Evolutionary conservation across 2,329 filamentous ascomycete species (phyloP), one percentile per base, ranked within the genome.

Genomic region (Hypoxylon sp.): DNA sequence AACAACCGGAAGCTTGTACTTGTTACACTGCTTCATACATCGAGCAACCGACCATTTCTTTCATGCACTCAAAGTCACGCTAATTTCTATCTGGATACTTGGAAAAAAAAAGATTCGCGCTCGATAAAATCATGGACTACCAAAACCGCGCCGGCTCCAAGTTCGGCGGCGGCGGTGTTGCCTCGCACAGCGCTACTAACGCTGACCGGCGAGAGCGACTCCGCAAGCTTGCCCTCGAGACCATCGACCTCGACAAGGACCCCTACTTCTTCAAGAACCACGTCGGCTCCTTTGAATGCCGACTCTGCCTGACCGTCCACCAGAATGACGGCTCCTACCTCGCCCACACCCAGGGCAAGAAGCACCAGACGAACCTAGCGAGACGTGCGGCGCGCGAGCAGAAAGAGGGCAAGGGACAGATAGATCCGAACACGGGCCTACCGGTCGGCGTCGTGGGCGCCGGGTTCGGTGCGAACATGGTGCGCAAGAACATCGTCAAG

Each of bases 251-350:
- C 67, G 95, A 98, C 81, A 98, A 97, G 82, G 95, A 99, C 81
- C 95, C 95, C 0, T 99, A 98, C 87, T 97, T 98, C 84, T 99
- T 99, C 89, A 97, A 97, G 79, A 99, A 99, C 84, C 94, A 99
- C 80, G 92, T 98, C 73, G 95, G 95, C 75, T 95, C 91, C 75
- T 99, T 97, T 80, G 95, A 99, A 80, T 99, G 95, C 79, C 92
- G 95, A 28, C 90, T 99, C 41, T 99, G 95, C 76, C 84, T 99
- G 24, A 99, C 95, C 0, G 94, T 98, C 4, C 95, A 99, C 84
- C 95, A 99, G 76, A 99, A 99, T 78, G 95, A 99, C 82, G 95
- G 95, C 67, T 97, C 94, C 49, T 99, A 99, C 80, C 93, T 99
- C 70, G 95, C 95, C 1, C 95, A 99, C 81, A 99, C 95, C 3